Evolutionary conservation across 306 rosid genomes (phyloP), one percentile per base, ranked within the genome.

Genomic region (Cercis canadensis): DNA sequence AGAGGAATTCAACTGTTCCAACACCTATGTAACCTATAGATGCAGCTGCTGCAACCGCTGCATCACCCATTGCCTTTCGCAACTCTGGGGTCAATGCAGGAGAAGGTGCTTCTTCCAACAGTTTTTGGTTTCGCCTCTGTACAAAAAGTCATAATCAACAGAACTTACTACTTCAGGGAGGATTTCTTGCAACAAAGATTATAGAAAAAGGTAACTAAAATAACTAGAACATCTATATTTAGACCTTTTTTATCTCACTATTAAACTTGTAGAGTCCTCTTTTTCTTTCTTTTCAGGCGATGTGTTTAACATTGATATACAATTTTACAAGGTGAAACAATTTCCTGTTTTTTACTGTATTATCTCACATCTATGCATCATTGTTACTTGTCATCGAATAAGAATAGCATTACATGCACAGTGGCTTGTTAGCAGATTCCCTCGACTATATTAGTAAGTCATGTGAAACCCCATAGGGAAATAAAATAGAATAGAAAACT

Each of bases 21-120:
- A 91, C 99, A 34, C 97, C 97, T 67, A 94, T 83, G 65, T 94
- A 94, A 78, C 97, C 99, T 21, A 94, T 94, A 54, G 99, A 91
- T 73, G 96, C 92, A 45, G 97, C 99, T n/a, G 99, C 99, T 13
- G 94, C 79, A 76, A 94, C 97, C 31, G 99, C 99, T 62, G 99
- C 99, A 76, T 94, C 99, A 63, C 99, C 99, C 99, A 94, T 94
- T 69, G 97, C 97, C 82, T 91, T 91, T 75, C 96, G 85, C 85
- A 91, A 69, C 81, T 89, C 96, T 5, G 91, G 90, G 75, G 99
- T 94, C 86, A 94, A 75, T 9, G 99, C 97, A 62, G 99, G 99
- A 86, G 99, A 94, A 6, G 97, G 99, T 62, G 99, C 99, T 85
- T 94, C 99, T 84, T 94, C 99, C 18, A 94, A 84, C 72, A 94